phyloP scores from a whole-genome alignment of 2,329 filamentous ascomycete genomes.

The Aaosphaeria pasadenensis region DNA sequence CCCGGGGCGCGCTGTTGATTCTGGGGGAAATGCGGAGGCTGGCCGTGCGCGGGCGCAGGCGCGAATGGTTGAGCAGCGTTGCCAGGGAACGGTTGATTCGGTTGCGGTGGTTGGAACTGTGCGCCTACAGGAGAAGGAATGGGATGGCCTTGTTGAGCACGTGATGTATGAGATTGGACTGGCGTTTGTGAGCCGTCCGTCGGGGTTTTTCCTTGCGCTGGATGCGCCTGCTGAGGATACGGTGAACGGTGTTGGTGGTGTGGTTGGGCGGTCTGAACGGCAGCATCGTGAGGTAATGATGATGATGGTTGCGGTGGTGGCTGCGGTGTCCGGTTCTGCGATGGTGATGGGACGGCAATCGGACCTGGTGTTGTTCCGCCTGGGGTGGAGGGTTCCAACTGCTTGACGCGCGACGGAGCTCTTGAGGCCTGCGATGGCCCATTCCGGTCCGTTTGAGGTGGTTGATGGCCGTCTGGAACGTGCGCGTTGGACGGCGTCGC shows the following conservation, averaged over 20 bases:
- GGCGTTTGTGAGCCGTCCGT: constrained; percentile 13
- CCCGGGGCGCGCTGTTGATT: constrained; percentile 23
- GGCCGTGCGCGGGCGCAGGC: constrained; percentile 20
- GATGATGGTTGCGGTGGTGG: constrained; percentile 14
- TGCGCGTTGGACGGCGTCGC: neutral
- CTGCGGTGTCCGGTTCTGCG: constrained; percentile 11
- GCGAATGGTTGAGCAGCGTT: constrained; percentile 25
- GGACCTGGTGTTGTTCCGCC: no score
- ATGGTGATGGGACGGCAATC: constrained; percentile 2
- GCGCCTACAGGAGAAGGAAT: constrained; percentile 35
- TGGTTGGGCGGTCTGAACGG: constrained; percentile 26
- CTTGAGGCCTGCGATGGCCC: no score
- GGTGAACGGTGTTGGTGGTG: constrained; percentile 38
- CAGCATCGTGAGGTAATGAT: constrained; percentile 21
- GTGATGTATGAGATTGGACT: constrained; percentile 6
- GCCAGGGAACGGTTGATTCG: constrained; percentile 17
- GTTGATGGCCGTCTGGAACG: constrained; percentile 3
- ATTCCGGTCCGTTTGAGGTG: neutral
- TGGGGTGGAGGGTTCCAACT: no score
- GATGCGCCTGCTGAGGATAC: constrained; percentile 29
- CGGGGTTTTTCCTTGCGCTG: constrained; percentile 25
- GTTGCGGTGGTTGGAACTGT: constrained; percentile 21
- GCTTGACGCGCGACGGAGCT: no score
- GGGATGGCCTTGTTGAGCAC: constrained; percentile 21
- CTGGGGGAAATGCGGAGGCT: constrained; percentile 14